These are phyloP conservation scores for Oryza australiensis DNA, from an alignment of 176 grass and related monocot species.

Conservation along the genomic window DNA sequence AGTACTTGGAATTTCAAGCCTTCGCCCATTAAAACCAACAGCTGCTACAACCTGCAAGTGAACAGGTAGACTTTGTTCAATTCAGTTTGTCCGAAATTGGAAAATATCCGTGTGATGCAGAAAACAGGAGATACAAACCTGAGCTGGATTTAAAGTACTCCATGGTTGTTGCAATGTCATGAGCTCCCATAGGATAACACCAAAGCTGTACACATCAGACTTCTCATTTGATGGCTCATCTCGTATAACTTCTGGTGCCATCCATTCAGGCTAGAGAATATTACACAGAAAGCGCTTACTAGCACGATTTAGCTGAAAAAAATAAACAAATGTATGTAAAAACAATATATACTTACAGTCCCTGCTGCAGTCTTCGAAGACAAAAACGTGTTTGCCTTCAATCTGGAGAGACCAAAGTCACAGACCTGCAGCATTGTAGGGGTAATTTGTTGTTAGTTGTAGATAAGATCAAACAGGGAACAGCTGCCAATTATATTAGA, in stretches of 20 bases:
- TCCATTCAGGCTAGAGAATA: conserved; percentile 77
- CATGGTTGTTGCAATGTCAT: conserved; percentile 90
- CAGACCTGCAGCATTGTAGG: conserved; percentile 51
- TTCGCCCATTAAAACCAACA: conserved; percentile 71
- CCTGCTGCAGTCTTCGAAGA: conserved; percentile 86
- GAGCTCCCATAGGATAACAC: conserved; percentile 87
- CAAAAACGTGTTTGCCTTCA: conserved; percentile 88
- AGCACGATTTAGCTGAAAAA: conserved; percentile 2
- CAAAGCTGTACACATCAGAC: conserved; percentile 86
- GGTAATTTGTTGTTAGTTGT: neutral
- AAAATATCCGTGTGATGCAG: conserved; percentile 8
- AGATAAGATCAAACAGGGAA: neutral
- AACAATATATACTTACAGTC: conserved; percentile 49
- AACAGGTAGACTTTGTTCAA: neutral
- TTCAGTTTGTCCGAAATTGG: neutral
- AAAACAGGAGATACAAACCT: conserved; percentile 47
- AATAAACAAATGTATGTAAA: neutral
- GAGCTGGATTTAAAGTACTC: conserved; percentile 69
- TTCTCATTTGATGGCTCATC: conserved; percentile 87
- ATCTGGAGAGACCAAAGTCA: conserved; percentile 84
- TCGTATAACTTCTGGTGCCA: conserved; percentile 86
- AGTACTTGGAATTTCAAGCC: conserved; percentile 65
- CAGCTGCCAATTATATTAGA: neutral
- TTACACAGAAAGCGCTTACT: neutral
- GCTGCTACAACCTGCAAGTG: conserved; percentile 70